These are phyloP conservation scores for Cercophora sp. DNA, from an alignment of 495 filamentous ascomycete species.

Conservation along the genomic window DNA sequence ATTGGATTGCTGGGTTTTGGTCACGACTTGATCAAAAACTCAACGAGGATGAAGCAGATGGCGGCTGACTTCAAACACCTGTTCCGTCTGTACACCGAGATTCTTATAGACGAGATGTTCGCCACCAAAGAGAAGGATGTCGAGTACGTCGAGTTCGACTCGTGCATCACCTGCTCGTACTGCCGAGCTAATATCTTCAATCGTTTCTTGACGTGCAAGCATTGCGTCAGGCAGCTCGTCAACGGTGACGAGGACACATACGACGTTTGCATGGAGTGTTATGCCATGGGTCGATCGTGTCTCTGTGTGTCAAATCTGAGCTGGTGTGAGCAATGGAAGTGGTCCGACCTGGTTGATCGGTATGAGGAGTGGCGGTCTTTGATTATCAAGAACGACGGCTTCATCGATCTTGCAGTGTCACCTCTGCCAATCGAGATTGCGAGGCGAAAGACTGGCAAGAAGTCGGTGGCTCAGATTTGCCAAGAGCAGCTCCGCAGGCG, in stretches of 20 bases:
- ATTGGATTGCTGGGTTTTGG: constrained; percentile 39
- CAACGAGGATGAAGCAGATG: constrained; percentile 60
- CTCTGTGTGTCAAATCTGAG: constrained; percentile 74
- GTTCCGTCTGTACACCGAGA: constrained; percentile 68
- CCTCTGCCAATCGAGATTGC: constrained; percentile 63
- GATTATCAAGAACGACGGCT: constrained; percentile 63
- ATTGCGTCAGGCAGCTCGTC: constrained; percentile 58
- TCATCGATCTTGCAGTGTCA: constrained; percentile 53
- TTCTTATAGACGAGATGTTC: constrained; percentile 84
- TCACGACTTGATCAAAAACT: constrained; percentile 43
- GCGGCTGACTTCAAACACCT: constrained; percentile 74
- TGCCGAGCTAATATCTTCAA: constrained; percentile 97
- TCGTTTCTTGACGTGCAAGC: constrained; percentile 85
- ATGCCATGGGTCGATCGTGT: constrained; percentile 88
- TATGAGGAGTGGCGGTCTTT: constrained; percentile 79
- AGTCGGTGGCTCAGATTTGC: constrained; percentile 81
- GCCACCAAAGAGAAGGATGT: constrained; percentile 59
- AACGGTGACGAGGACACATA: constrained; percentile 72
- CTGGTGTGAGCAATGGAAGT: constrained; percentile 91
- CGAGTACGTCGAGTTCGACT: constrained; percentile 73
- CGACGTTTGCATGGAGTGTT: constrained; percentile 97
- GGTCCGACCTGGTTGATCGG: constrained; percentile 69
- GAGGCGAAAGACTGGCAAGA: constrained; percentile 58
- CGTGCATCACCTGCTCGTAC: constrained; percentile 90
- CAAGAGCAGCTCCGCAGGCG: constrained; percentile 75